phyloP scores from a whole-genome alignment of 1,139 yeast species.

The Candida sp. region DNA sequence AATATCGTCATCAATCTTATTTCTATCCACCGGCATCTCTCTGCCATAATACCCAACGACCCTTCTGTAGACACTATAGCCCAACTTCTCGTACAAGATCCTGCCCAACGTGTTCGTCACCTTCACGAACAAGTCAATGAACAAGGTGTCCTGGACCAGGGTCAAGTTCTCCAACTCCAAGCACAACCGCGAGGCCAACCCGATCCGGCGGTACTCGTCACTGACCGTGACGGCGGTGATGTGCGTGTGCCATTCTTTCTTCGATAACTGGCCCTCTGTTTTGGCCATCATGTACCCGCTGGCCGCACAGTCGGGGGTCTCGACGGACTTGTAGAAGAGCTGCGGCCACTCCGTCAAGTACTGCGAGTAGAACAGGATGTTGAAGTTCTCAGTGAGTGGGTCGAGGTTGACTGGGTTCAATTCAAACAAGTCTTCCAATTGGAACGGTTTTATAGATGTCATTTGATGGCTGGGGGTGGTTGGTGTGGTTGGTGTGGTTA shows the following conservation, averaged over 20 bases:
- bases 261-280: conserved; percentile 74
- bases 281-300: conserved; percentile 96
- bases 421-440: conserved; percentile 79
- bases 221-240: conserved; percentile 96
- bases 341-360: conserved; percentile 90
- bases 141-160: conserved; percentile 66
- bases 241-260: conserved; percentile 93
- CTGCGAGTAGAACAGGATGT: conserved; percentile 80
- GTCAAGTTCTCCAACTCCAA: conserved; percentile 74
- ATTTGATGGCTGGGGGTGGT: conserved; percentile 29
- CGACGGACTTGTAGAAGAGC: conserved; percentile 76
- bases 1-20: conserved; percentile 57
- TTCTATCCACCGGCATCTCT: conserved; percentile 48
- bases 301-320: conserved; percentile 37
- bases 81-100: conserved; percentile 81
- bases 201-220: conserved; percentile 81
- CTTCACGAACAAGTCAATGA: conserved; percentile 90
- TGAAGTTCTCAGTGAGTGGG: conserved; percentile 89
- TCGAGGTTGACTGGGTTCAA: conserved; percentile 82
- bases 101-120: conserved; percentile 84
- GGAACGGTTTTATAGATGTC: conserved; percentile 87
- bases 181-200: conserved; percentile 82
- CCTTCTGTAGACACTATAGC: conserved; percentile 83
- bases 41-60: conserved; percentile 89
- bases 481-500: not conserved